Conservation (phyloP, 176 grass and related monocot genomes). For the Zea mays region Zm-B73-REFERENCE-NAM-5.0 NC_050096.1:62570001-62570500, state of each 20-base stretch:
- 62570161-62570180: conserved; percentile 21
- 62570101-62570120: conserved; percentile 42
- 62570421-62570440: conserved; percentile 16
- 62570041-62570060: conserved; percentile 83
- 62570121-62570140: conserved; percentile 20
- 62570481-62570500: conserved; percentile 46
- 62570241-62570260: conserved; percentile 7
- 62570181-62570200: not conserved
- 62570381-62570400: conserved; percentile 65
- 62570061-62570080: conserved; percentile 81
- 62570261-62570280: not conserved
- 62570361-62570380: conserved; percentile 84
- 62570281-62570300: not conserved
- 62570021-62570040: conserved; percentile 86
- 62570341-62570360: conserved; percentile 97
- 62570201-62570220: not conserved
- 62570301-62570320: conserved; percentile 44
- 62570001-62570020: conserved; percentile 66
- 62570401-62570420: conserved; percentile 89
- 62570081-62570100: conserved; percentile 89
- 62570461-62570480: conserved; percentile 13
- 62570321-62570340: conserved; percentile 84
- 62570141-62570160: not conserved
- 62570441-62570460: not conserved
- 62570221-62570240: not conserved